Base-by-base conservation (phyloP, 2,329 filamentous ascomycete species). In the Trichoderma breve region DNA sequence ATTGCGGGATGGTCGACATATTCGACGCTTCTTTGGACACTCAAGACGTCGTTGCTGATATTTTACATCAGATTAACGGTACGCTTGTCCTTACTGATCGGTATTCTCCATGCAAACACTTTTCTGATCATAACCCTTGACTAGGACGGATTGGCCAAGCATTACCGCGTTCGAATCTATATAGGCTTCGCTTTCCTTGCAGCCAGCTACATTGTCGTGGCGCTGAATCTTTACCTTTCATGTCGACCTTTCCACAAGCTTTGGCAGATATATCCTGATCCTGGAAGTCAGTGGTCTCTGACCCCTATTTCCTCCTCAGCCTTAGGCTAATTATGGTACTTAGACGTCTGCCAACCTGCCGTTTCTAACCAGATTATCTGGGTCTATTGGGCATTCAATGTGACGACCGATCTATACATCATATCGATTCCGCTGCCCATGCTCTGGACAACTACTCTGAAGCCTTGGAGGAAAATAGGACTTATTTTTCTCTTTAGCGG, bases 261-360 rank as follows among this genome's bases (percentile, higher is more conserved):
- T 75, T 90, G 88, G 87, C 87, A 90, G 77, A 88, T 90, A 63
- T 80, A 84, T 67, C 88, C 88, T 0, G 78, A 90, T 34, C 88
- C 88, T 0, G 87, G 88, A 12, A 84, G 85, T 86, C 75, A 76
- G 84, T 82, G 36, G 61, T 55, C 3, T 6, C 39, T 12, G 6
- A 36, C n/a, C 14, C 12, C 9, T 11, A 26, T 47, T 14, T 21
- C 21, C 6, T 36, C 32, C 32, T 21, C 24, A 12, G 18, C 8
- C 14, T 57, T 47, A 0, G n/a, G 32, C 32, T 64, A 12, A 57
- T 28, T 28, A 30, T 70, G 72, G 71, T 63, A 32, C 69, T 61
- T 73, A 84, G 83, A 84, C 70, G 76, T 78, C 60, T 87, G 86
- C 72, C 84, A 86, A 57, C 82, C 84, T 8, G 86, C 85, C 9